Evolutionary conservation across 2,329 filamentous ascomycete species (phyloP).

Genomic region (Cytospora paraplurivora): DNA sequence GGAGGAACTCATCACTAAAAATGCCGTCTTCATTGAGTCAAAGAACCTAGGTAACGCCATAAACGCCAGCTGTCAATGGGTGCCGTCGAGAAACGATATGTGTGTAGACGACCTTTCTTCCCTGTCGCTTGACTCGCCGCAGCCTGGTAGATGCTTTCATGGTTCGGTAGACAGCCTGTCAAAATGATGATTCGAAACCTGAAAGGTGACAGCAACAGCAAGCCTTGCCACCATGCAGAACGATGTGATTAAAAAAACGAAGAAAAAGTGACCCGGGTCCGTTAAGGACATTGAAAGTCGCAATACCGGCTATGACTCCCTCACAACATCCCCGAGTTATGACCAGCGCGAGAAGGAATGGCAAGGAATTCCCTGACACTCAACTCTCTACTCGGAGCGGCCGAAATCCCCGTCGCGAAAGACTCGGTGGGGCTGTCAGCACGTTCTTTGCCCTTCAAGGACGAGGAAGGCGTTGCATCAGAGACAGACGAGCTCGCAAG

Average conservation of each 20-base stretch:
- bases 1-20: background rate
- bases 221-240: background rate
- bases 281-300: background rate
- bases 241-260: background rate
- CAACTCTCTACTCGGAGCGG: conserved; percentile 11
- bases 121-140: background rate
- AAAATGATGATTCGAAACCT: background rate
- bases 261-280: background rate
- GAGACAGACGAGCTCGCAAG: conserved; percentile 17
- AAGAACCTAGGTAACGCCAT: conserved; percentile 11
- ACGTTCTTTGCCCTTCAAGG: conserved; percentile 10
- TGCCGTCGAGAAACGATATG: conserved; percentile 1
- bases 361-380: conserved; percentile 19
- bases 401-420: conserved; percentile 9
- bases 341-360: conserved; percentile 1
- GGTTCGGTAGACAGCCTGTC: background rate
- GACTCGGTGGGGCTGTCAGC: conserved; percentile 11
- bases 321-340: background rate
- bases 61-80: conserved; percentile 15
- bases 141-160: background rate
- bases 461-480: background rate
- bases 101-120: background rate
- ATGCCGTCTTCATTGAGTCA: conserved; percentile 6
- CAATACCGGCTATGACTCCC: background rate
- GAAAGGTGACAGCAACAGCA: background rate